Evolutionary conservation across 2,329 filamentous ascomycete species (phyloP).

Genomic region (Pseudocercospora macadamiae): DNA sequence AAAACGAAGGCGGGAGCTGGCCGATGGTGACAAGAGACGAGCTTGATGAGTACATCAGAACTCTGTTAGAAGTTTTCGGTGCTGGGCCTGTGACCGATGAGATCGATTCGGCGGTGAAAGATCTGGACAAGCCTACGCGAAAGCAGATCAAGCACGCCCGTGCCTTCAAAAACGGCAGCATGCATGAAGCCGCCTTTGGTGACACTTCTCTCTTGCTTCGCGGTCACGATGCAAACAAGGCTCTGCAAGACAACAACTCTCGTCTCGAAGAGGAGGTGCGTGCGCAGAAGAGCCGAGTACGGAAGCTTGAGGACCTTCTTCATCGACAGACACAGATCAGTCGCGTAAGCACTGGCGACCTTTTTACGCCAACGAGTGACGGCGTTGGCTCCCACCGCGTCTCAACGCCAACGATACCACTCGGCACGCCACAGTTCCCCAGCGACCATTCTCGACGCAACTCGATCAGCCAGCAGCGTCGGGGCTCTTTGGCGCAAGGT

Average conservation of each 20-base stretch:
- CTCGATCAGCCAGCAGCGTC: slow-evolving; percentile 44
- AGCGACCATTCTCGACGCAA: slow-evolving; percentile 29
- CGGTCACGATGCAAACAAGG: slow-evolving; percentile 78
- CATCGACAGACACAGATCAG: slow-evolving; percentile 72
- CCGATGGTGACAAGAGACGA: slow-evolving; percentile 76
- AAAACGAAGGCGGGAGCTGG: slow-evolving; percentile 79
- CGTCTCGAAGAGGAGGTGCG: slow-evolving; percentile 66
- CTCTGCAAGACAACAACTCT: slow-evolving; percentile 56
- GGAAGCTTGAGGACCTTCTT: slow-evolving; percentile 86
- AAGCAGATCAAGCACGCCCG: slow-evolving; percentile 86
- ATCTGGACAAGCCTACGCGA: slow-evolving; percentile 79
- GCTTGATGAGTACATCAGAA: slow-evolving; percentile 71
- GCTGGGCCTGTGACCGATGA: slow-evolving; percentile 71
- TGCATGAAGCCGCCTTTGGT: slow-evolving; percentile 88
- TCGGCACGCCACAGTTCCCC: slow-evolving; percentile 23
- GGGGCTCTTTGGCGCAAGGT: slow-evolving; percentile 65
- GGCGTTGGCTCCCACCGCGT: slow-evolving; percentile 26
- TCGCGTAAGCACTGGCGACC: slow-evolving; percentile 46
- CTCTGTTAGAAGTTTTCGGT: slow-evolving; percentile 65
- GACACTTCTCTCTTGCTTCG: slow-evolving; percentile 81
- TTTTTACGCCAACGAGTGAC: slow-evolving; percentile 37
- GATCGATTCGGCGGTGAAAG: slow-evolving; percentile 73
- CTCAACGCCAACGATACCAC: slow-evolving; percentile 23
- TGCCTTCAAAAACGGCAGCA: slow-evolving; percentile 94
- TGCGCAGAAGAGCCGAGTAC: slow-evolving; percentile 88